phyloP scores from a whole-genome alignment of 2,329 filamentous ascomycete genomes.

The Sporothrix brunneoviolacea region DNA sequence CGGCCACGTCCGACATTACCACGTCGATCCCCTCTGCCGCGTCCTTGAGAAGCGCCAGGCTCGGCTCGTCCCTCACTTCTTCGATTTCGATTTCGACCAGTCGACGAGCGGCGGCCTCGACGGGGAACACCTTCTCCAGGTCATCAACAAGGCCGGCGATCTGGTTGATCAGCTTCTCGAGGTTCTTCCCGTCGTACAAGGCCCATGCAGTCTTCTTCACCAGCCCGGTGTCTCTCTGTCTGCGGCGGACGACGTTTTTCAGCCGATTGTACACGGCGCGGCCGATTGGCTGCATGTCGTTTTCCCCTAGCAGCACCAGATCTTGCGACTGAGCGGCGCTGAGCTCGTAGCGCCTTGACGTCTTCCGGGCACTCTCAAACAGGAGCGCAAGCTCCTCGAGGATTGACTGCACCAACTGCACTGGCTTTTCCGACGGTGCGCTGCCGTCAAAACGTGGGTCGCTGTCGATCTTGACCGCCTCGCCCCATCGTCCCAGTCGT shows the following conservation, averaged over 20 bases:
- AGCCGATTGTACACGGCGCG: constrained; percentile 1
- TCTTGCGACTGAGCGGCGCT: constrained; percentile 1
- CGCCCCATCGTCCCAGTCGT: constrained; percentile 30
- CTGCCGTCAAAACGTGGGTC: constrained; percentile 20
- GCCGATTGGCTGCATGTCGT: constrained; percentile 1
- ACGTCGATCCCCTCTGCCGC: neutral
- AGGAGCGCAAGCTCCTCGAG: constrained; percentile 23
- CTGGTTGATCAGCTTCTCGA: constrained; percentile 20
- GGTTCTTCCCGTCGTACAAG: constrained; percentile 20
- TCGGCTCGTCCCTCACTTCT: constrained; percentile 21
- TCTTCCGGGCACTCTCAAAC: constrained; percentile 19
- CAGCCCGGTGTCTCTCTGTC: constrained; percentile 18
- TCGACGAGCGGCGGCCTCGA: constrained; percentile 13
- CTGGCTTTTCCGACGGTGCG: constrained; percentile 15
- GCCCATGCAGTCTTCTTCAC: constrained; percentile 21
- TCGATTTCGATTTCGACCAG: constrained; percentile 21
- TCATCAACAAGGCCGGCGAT: constrained; percentile 21
- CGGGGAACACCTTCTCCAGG: constrained; percentile 22
- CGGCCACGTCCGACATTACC: too few species aligned
- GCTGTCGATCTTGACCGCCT: constrained; percentile 19
- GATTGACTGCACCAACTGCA: constrained; percentile 16
- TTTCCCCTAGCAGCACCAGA: constrained; percentile 7
- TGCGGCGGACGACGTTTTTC: constrained; percentile 5
- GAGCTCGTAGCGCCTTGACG: constrained; percentile 22
- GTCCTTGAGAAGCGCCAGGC: constrained; percentile 17